Conservation (phyloP, 345 rosid species). For the Nasturtium officinale region DNA sequence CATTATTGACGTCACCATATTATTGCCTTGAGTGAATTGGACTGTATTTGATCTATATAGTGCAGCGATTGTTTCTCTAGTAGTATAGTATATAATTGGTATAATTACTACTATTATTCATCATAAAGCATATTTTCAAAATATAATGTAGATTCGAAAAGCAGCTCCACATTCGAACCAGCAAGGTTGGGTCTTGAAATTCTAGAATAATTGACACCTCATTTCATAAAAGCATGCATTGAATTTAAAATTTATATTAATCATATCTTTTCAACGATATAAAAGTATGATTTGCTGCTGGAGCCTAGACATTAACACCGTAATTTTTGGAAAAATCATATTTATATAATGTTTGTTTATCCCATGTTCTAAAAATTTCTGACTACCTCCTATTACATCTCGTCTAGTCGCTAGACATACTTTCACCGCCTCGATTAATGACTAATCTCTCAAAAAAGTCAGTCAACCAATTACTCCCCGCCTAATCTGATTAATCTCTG, state of each 20-base stretch:
- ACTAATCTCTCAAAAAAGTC: too few species aligned
- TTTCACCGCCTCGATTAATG: too few species aligned
- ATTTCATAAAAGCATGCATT: conserved; percentile 29
- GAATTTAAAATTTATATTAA: neutral
- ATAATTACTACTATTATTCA: neutral
- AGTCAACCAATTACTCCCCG: too few species aligned
- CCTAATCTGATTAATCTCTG: too few species aligned
- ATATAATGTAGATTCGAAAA: neutral
- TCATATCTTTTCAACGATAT: conserved; percentile 32
- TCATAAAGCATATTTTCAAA: neutral
- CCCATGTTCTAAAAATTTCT: too few species aligned
- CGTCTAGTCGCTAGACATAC: too few species aligned
- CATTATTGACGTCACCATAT: too few species aligned
- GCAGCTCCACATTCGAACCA: neutral
- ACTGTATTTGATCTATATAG: too few species aligned
- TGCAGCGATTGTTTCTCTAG: too few species aligned
- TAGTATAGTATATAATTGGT: too few species aligned
- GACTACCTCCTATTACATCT: too few species aligned
- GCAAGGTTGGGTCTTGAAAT: neutral
- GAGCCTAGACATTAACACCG: conserved; percentile 34
- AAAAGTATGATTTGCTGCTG: conserved; percentile 43
- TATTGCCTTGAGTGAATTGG: neutral
- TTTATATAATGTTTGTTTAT: neutral
- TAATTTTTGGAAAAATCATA: conserved; percentile 34
- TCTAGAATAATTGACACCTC: conserved; percentile 31